Evolutionary conservation across 2,329 filamentous ascomycete species (phyloP), one percentile per base, ranked within the genome.

Genomic region (Penicillium polonicum): DNA sequence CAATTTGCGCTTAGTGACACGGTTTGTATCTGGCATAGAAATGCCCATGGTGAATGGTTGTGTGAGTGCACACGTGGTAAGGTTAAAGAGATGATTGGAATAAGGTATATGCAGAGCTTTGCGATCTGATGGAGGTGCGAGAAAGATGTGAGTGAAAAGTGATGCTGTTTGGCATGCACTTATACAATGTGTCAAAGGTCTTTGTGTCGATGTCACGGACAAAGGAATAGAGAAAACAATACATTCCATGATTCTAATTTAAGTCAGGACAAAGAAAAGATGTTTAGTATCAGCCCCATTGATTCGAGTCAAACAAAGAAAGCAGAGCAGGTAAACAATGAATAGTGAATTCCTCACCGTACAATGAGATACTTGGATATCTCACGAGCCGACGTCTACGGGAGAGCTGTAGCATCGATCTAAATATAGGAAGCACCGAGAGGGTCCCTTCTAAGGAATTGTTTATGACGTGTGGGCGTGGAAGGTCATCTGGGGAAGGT

Each of bases 401-500:
- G 17, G 19, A 29, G 15, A 15, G 23, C 12, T 29, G 25, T 21
- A 25, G 31, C 10, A 21, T 45, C n/a, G 13, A 23, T 23, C 23
- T 9, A 48, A 21, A 17, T 38, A 33, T 43, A 33, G 25, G 21
- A 39, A 35, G 12, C 3, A 3, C 9, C 8, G 1, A 33, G 12
- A 23, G 21, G 5, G 7, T 3, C 4, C 17, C 7, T 36, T 36
- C 35, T 4, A 36, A 17, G 7, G 31, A 5, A 8, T n/a, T 17
- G 5, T 8, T 36, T 15, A 45, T 65, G 61, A 65, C 61, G 48
- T 60, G 55, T 57, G 64, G 56, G 50, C 51, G 51, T 55, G 31
- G 17, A 48, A 29, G 58, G 60, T 65, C 64, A 66, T 61, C 55
- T 58, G 63, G 52, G 58, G 48, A 56, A 53, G 55, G 46, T 42